Percentiles rank a stretch among this genome's conserved stretches.
Evolutionary conservation across 2,329 filamentous ascomycete genomes (phyloP).

Genomic region (Ophiobolus disseminans): DNA sequence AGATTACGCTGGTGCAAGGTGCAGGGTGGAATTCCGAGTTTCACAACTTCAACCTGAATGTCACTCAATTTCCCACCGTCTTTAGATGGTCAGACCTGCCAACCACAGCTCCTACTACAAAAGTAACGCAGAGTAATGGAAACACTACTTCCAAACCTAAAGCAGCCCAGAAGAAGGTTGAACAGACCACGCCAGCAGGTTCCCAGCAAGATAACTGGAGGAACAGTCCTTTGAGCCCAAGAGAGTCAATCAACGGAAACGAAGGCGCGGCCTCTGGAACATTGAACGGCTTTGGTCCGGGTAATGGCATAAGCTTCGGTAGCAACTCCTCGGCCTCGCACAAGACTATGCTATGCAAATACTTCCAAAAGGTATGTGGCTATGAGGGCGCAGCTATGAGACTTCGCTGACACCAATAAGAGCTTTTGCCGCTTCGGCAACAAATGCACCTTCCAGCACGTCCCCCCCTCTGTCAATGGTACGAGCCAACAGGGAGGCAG

Average conservation of each 20-base stretch:
- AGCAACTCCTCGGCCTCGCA: slow-evolving; percentile 4
- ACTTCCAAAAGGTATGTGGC: slow-evolving; percentile 30
- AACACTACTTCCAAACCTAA: slow-evolving; percentile 3
- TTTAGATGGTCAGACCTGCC: slow-evolving; percentile 54
- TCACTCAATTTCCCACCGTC: slow-evolving; percentile 60
- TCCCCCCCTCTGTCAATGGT: background rate
- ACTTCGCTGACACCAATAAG: slow-evolving; percentile 14
- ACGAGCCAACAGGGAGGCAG: background rate
- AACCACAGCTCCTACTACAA: slow-evolving; percentile 4
- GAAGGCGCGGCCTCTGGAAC: slow-evolving; percentile 3
- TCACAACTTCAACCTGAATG: slow-evolving; percentile 57
- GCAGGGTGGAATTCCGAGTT: slow-evolving; percentile 62
- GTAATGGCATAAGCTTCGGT: slow-evolving; percentile 9
- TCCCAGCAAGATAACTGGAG: slow-evolving; percentile 15
- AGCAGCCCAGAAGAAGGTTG: slow-evolving; percentile 4
- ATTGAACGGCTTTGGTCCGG: slow-evolving; percentile 12
- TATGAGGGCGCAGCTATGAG: too few species aligned
- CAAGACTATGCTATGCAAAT: slow-evolving; percentile 22
- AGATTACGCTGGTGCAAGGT: slow-evolving; percentile 64
- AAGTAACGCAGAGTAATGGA: slow-evolving; percentile 4
- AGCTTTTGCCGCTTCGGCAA: slow-evolving; percentile 31
- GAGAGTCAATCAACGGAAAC: slow-evolving; percentile 8
- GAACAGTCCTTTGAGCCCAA: slow-evolving; percentile 6
- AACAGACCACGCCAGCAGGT: background rate
- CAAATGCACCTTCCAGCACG: slow-evolving; percentile 32